Evolutionary conservation across 805 yeast genomes (phyloP).

Genomic region (Cyberlindnera mississippiensis): DNA sequence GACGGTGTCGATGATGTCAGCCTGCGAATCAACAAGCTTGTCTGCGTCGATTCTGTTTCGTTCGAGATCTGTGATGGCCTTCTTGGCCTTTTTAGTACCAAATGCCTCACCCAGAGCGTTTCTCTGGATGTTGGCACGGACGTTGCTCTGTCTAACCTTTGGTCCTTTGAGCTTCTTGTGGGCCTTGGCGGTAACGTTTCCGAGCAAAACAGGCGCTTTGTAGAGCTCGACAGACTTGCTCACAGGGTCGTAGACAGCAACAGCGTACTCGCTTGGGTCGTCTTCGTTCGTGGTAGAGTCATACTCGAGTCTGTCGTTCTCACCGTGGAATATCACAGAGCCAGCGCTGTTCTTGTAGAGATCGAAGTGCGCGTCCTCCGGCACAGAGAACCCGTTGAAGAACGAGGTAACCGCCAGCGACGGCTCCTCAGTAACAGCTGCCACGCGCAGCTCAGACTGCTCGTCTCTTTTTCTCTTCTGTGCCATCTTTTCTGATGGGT

Average conservation of each 20-base stretch:
- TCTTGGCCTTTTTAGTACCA: conserved; percentile 95
- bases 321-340: conserved; percentile 69
- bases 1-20: conserved; percentile 80
- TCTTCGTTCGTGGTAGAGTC: conserved; percentile 48
- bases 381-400: conserved; percentile 70
- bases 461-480: conserved; percentile 35
- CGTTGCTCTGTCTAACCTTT: conserved; percentile 52
- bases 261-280: conserved; percentile 47
- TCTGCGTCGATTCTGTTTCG: conserved; percentile 86
- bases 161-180: conserved; percentile 60
- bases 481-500: conserved; percentile 1
- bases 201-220: conserved; percentile 58
- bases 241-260: conserved; percentile 76
- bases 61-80: conserved; percentile 76
- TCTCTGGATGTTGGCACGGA: conserved; percentile 54
- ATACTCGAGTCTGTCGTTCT: conserved; percentile 67
- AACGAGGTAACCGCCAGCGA: conserved; percentile 62
- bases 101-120: conserved; percentile 90
- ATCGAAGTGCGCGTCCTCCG: conserved; percentile 56
- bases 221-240: conserved; percentile 60
- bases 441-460: conserved; percentile 39
- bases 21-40: conserved; percentile 65
- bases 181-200: conserved; percentile 60
- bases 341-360: conserved; percentile 43
- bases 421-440: conserved; percentile 37